phyloP scores from a whole-genome alignment of 148 eudicot species.

The Vaccinium vitisidaea region DNA sequence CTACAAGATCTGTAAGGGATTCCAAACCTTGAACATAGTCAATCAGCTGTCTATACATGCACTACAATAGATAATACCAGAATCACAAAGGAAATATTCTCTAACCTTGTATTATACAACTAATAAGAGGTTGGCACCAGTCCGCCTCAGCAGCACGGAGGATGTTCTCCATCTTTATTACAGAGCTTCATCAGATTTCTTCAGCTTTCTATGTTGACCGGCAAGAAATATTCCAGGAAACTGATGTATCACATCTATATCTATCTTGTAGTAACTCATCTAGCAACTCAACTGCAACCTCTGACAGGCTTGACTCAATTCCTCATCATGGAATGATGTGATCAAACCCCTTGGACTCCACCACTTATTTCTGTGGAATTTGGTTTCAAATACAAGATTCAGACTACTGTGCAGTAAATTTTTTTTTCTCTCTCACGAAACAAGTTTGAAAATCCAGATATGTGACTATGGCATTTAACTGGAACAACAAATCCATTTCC shows the following conservation, averaged over 20 bases:
- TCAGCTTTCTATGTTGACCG: constrained; percentile 30
- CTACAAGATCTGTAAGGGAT: neutral
- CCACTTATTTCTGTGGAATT: constrained; percentile 26
- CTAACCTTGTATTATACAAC: constrained; percentile 32
- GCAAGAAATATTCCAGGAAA: constrained; percentile 30
- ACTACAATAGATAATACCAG: neutral
- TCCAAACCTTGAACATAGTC: neutral
- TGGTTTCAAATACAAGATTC: neutral
- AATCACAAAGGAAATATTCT: neutral
- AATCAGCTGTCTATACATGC: neutral
- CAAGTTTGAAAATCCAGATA: neutral
- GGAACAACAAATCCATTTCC: neutral
- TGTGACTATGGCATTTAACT: neutral
- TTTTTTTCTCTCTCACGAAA: neutral
- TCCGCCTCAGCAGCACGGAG: constrained; percentile 32
- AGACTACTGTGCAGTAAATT: neutral
- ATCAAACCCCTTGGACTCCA: constrained; percentile 28
- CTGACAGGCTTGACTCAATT: constrained; percentile 24
- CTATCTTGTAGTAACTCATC: constrained; percentile 12
- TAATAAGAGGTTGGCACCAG: constrained; percentile 40
- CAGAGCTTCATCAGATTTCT: too few relatives aligned
- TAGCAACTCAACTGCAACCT: constrained; percentile 34
- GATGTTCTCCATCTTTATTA: constrained; percentile 13
- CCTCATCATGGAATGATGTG: constrained; percentile 31
- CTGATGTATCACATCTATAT: constrained; percentile 26